A percentile compares a stretch with the other conserved stretches of the same genome.
These are phyloP conservation scores for Olyra latifolia DNA, from an alignment of 176 grass and related monocot genomes.

Conservation along the genomic window DNA sequence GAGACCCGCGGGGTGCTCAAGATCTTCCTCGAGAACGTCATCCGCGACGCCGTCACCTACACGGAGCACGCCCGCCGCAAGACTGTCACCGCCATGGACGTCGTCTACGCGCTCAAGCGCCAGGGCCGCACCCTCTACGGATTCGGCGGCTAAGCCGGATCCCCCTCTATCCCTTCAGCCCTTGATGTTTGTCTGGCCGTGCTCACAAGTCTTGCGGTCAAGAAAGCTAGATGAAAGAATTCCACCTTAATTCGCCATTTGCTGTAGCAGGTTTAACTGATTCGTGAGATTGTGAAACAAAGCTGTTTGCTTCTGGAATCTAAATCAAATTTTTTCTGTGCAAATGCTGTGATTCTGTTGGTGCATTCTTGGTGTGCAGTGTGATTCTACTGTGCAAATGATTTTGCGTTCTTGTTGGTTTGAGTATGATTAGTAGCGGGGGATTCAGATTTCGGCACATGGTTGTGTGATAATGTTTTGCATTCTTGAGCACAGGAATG, in stretches of 20 bases:
- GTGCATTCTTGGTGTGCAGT: too few relatives aligned
- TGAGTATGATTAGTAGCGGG: background rate
- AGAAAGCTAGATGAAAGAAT: slow-evolving; percentile 9
- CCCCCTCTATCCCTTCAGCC: background rate
- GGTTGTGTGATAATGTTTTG: too few relatives aligned
- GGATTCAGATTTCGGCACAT: too few relatives aligned
- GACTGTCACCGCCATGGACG: slow-evolving; percentile 88
- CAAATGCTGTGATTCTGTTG: background rate
- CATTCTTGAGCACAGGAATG: background rate
- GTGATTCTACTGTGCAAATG: background rate
- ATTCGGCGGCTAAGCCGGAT: slow-evolving; percentile 47
- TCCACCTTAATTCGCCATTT: background rate
- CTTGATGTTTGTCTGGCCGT: background rate
- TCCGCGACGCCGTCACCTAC: slow-evolving; percentile 88
- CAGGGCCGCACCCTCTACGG: slow-evolving; percentile 89
- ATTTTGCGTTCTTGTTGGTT: background rate
- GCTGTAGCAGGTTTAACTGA: slow-evolving; percentile 10
- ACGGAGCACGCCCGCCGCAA: slow-evolving; percentile 80
- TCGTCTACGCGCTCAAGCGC: slow-evolving; percentile 86
- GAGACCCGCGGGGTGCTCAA: slow-evolving; percentile 87
- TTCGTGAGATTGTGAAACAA: background rate
- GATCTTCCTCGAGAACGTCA: slow-evolving; percentile 96
- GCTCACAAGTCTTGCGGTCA: slow-evolving; percentile 29
- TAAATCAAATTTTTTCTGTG: background rate
- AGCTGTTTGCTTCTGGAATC: background rate